A percentile compares a stretch with the other conserved stretches of the same genome.
These are phyloP conservation scores for Trichosporon sp. DNA, from an alignment of 1,284 basidiomycete species.

Conservation along the genomic window DNA sequence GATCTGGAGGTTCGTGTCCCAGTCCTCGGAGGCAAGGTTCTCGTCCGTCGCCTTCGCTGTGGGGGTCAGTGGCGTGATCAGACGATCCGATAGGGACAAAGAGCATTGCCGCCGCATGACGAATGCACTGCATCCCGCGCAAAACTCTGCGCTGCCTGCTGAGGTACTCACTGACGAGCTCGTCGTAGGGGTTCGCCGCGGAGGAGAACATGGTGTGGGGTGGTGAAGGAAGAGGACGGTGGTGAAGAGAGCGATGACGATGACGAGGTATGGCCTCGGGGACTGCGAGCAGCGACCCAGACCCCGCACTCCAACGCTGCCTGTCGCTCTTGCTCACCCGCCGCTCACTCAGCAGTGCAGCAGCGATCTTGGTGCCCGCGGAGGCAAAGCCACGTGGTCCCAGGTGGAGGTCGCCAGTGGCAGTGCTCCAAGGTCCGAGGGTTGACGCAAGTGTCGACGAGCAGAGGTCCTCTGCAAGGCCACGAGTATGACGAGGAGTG, in stretches of 20 bases:
- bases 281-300: background rate
- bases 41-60: conserved; percentile 92
- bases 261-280: background rate
- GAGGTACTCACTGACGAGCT: conserved; percentile 74
- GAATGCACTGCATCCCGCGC: background rate
- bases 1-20: conserved; percentile 91
- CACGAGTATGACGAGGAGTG: background rate
- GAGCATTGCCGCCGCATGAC: background rate
- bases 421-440: background rate
- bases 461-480: background rate
- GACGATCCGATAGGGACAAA: background rate
- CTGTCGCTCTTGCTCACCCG: background rate
- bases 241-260: background rate
- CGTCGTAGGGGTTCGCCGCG: conserved; percentile 77
- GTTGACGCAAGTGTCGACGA: background rate
- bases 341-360: background rate
- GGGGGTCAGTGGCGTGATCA: conserved; percentile 8
- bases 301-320: background rate
- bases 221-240: background rate
- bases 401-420: background rate
- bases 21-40: conserved; percentile 88
- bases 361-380: background rate
- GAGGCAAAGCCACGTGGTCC: background rate
- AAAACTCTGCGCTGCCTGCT: background rate
- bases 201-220: conserved; percentile 49